Evolutionary conservation across 2,329 filamentous ascomycete species (phyloP).

Genomic region (Cephalotrichum gorgonifer): DNA sequence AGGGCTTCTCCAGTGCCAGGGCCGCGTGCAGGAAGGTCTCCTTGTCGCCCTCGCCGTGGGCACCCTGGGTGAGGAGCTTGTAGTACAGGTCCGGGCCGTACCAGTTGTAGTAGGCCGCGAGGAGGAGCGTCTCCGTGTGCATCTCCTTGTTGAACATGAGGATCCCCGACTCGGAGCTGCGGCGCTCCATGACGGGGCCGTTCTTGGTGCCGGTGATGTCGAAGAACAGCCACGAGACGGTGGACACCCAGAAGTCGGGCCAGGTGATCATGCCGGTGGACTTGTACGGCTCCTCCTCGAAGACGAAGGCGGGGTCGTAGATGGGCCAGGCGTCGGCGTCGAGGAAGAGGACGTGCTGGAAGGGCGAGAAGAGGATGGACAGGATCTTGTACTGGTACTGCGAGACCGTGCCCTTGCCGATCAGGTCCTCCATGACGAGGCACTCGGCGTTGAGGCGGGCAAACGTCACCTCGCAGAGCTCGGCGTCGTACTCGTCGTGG

Average conservation of each 20-base stretch:
- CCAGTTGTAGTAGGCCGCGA: conserved; percentile 44
- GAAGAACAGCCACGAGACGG: conserved; percentile 31
- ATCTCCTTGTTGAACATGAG: conserved; percentile 35
- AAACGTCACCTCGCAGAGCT: conserved; percentile 19
- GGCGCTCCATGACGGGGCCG: conserved; percentile 18
- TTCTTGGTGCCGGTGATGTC: conserved; percentile 24
- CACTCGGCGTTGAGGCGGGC: conserved; percentile 20
- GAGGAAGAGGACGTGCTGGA: conserved; percentile 47
- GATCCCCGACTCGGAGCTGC: conserved; percentile 36
- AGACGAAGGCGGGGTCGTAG: conserved; percentile 25
- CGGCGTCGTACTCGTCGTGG: conserved; percentile 16
- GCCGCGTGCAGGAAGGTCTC: conserved; percentile 36
- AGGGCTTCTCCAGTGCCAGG: conserved; percentile 25
- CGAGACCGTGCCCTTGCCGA: conserved; percentile 16
- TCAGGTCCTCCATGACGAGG: conserved; percentile 19
- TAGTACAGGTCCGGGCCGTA: conserved; percentile 42
- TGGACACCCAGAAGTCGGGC: conserved; percentile 43
- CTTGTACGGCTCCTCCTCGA: conserved; percentile 38
- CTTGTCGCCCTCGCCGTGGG: conserved; percentile 33
- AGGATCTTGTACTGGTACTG: conserved; percentile 47
- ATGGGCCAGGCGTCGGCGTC: conserved; percentile 46
- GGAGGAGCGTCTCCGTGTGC: conserved; percentile 33
- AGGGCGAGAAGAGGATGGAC: conserved; percentile 46
- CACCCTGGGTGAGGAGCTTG: conserved; percentile 31
- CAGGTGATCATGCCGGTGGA: conserved; percentile 43